Conservation (phyloP, 768 basidiomycete species). For the Termitomyces sp. region DNA sequence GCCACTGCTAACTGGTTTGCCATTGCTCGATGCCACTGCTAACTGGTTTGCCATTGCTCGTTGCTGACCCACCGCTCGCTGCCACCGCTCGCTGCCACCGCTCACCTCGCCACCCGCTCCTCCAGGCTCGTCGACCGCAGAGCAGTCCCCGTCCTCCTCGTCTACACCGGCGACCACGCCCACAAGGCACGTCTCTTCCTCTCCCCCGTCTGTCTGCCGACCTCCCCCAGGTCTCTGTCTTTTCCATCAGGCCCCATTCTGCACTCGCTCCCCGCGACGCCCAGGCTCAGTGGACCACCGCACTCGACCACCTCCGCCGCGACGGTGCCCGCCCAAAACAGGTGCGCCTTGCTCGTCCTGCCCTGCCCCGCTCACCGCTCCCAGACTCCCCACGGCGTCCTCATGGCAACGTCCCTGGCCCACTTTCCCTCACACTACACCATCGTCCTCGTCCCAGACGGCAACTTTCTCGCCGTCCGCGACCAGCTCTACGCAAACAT, state of each 20-base stretch:
- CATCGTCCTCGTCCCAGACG: slow-evolving; percentile 75
- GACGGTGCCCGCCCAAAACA: slow-evolving; percentile 75
- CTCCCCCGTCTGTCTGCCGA: not conserved
- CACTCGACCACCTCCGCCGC: slow-evolving; percentile 57
- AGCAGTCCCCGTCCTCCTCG: slow-evolving; percentile 58
- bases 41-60: too few species aligned
- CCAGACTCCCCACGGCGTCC: slow-evolving; percentile 61
- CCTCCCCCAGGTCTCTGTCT: slow-evolving; percentile 51
- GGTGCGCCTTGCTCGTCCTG: slow-evolving; percentile 17
- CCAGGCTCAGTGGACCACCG: slow-evolving; percentile 56
- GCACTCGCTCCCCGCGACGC: slow-evolving; percentile 41
- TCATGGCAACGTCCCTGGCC: slow-evolving; percentile 82
- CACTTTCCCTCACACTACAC: slow-evolving; percentile 88
- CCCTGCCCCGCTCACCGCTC: not conserved
- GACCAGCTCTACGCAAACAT: slow-evolving; percentile 80
- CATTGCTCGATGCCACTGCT: too few species aligned
- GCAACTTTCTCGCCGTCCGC: slow-evolving; percentile 58
- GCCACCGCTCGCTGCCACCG: not conserved
- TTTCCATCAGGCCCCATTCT: slow-evolving; percentile 47
- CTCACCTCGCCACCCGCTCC: not conserved
- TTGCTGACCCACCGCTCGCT: not conserved
- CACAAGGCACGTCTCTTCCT: slow-evolving; percentile 48
- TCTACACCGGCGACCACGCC: slow-evolving; percentile 72
- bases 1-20: too few species aligned
- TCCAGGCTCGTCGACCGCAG: slow-evolving; percentile 67